These are phyloP conservation scores for Hypomontagnella submonticulosa DNA, from an alignment of 495 filamentous ascomycete genomes.

Conservation along the genomic window DNA sequence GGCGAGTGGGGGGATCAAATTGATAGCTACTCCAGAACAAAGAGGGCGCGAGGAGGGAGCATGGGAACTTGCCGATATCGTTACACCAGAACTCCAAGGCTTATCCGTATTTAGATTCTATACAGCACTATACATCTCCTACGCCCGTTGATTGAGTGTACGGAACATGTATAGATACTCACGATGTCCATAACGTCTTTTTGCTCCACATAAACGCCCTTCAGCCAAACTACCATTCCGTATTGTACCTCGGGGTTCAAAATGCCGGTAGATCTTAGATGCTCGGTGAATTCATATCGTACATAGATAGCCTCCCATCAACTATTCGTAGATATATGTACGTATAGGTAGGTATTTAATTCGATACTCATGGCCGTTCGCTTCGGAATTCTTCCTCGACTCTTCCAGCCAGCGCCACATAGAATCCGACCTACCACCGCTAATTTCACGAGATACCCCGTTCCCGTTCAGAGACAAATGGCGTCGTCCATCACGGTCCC, in stretches of 20 bases:
- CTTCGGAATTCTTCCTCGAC: constrained; percentile 16
- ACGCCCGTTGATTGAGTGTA: too few species aligned
- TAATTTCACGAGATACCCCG: constrained; percentile 26
- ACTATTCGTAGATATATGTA: constrained; percentile 10
- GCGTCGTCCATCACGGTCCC: constrained; percentile 49
- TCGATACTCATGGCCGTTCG: constrained; percentile 24
- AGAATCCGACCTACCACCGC: constrained; percentile 25
- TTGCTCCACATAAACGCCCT: constrained; percentile 11
- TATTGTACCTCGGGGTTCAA: constrained; percentile 29
- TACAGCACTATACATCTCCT: too few species aligned
- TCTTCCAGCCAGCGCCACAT: constrained; percentile 31
- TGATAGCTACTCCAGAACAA: too few species aligned
- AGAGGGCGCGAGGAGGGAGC: too few species aligned
- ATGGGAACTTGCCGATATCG: background rate
- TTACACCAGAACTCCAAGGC: background rate
- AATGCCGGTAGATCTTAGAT: constrained; percentile 6
- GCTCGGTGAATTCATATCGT: too few species aligned
- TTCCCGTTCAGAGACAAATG: constrained; percentile 51
- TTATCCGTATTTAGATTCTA: background rate
- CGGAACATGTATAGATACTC: too few species aligned
- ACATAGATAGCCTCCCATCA: too few species aligned
- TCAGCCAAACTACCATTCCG: constrained; percentile 3
- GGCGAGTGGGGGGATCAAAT: background rate
- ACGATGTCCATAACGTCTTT: background rate
- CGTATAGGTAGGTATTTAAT: constrained; percentile 6